Evolutionary conservation across 2,329 filamentous ascomycete species (phyloP).

Genomic region (Cladophialophora carrionii): DNA sequence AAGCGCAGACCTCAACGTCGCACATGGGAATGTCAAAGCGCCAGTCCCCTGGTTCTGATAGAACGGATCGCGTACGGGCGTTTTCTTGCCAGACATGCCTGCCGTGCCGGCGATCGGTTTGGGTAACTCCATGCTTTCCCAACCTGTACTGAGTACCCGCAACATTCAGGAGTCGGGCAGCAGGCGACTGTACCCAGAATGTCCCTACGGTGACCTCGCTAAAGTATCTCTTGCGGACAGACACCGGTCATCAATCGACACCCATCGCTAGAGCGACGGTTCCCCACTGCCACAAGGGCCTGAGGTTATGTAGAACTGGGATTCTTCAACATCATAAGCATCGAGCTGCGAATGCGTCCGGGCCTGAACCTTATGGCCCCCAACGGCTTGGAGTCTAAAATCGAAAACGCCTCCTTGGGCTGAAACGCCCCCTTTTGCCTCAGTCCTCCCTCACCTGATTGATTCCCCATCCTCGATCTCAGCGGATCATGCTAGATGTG

Average conservation of each 20-base stretch:
- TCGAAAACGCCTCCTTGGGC: not conserved
- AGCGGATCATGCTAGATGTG: constrained; percentile 1
- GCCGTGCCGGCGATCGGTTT: not conserved
- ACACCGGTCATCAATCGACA: not conserved
- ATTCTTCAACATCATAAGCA: not conserved
- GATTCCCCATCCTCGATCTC: constrained; percentile 1
- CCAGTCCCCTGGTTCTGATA: constrained; percentile 6
- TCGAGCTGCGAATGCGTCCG: not conserved
- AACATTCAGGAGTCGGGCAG: not conserved
- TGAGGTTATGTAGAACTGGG: not conserved
- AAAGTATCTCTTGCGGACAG: not conserved
- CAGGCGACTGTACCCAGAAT: not conserved
- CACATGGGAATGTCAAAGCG: constrained; percentile 11
- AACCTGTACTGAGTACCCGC: not conserved
- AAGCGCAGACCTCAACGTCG: not conserved
- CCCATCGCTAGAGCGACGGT: not conserved
- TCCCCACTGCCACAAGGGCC: not conserved
- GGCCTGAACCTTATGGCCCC: constrained; percentile 11
- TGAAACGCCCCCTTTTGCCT: constrained; percentile 10
- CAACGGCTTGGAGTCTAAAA: constrained; percentile 8
- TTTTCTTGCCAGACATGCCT: not conserved
- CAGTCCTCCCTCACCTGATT: not conserved
- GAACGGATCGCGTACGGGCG: not conserved
- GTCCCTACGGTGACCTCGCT: not conserved
- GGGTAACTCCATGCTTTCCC: constrained; percentile 1